Evolutionary conservation across 176 grass and related monocot species (phyloP), one percentile per base, ranked within the genome.

Genomic region (Ampelocalamus luodianensis): DNA sequence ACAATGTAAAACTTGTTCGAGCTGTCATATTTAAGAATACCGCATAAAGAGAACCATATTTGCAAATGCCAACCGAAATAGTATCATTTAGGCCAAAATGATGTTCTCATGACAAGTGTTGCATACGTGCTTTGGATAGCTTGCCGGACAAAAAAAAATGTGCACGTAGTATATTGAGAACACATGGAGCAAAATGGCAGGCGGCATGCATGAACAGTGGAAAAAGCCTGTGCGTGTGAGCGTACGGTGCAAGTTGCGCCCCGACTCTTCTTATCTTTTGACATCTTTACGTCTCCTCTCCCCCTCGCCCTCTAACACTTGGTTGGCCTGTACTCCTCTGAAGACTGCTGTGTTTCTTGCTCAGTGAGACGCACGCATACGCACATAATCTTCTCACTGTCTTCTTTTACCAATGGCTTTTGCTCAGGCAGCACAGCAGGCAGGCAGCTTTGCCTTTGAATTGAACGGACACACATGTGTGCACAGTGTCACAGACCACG

Each of bases 371-470:
- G 74, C 87, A 88, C 66, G 80, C 74, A 79, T 22, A 84, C 58
- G 26, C 74, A 72, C 14, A 1, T 65, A 67, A 87, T 87, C 85
- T 73, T 75, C 78, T 82, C 69, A 37, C 42, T 62, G 73, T 66
- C 84, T 68, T 62, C 68, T 89, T 89, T 86, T 86, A 16, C 69
- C 22, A 4, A 22, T 22, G 29, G 64, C 83, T 79, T 76, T 82
- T 55, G 71, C 27, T 42, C 56, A 62, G 77, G 14, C 34, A 5
- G 23, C n/a, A n/a, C n/a, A n/a, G 81, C 49, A 1, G 67, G 48
- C 45, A 15, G 23, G 8, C 20, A 72, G 72, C 55, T 73, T 82
- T 88, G 80, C n/a, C 78, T 82, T 82, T 76, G 63, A 62, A 76
- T 34, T 14, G 79, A 70, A 50, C 53, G 27, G 55, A 16, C 66